Base-by-base conservation (phyloP, 2,329 filamentous ascomycete species). In the Trichophyton schoenleinii region DNA sequence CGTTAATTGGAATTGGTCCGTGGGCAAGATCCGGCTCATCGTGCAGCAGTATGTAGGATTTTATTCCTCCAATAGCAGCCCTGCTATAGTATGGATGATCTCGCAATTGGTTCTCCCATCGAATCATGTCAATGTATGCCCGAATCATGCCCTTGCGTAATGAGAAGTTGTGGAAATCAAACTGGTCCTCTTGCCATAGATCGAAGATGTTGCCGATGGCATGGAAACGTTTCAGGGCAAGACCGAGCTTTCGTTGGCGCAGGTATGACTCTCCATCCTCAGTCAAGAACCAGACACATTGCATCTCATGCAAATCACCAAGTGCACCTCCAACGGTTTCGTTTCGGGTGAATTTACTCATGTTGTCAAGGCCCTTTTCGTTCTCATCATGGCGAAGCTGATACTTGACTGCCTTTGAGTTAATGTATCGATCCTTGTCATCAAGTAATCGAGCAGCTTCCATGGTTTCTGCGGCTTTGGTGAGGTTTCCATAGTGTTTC, bases 101-200 rank as follows among this genome's bases (percentile, higher is more conserved):
- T 60, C 91, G 86, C 52, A 97, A 76, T 64, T 86, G 84, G 71
- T 99, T 91, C 72, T 97, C 92, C 95, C 94, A 99, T 67, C 88
- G 84, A 55, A 99, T 81, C 90, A 99, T 96, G 68, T 96, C 91
- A 46, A 99, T 80, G 71, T 99, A 99, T 1, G 94, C 89, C 61
- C 92, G 82, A 63, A 97, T 89, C 79, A 96, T 92, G 13, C 95
- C 95, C 75, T 97, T 99, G 20, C 94, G 82, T n/a, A 99, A 79
- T 20, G 91, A 96, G 75, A 99, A 99, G 72, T 85, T 90, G 79
- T 99, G 95, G 79, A 99, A 99, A 73, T 99, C 94, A 69, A 97
- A 96, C 70, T 99, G 94, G 68, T 99, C 94, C 72, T 99, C 95
- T 71, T 95, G 88, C 94, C 94, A 99, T 20, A 90, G 85, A 66